Evolutionary conservation across 176 grass and related monocot species (phyloP), one percentile per base, ranked within the genome.

Genomic region (Eleusine coracana): DNA sequence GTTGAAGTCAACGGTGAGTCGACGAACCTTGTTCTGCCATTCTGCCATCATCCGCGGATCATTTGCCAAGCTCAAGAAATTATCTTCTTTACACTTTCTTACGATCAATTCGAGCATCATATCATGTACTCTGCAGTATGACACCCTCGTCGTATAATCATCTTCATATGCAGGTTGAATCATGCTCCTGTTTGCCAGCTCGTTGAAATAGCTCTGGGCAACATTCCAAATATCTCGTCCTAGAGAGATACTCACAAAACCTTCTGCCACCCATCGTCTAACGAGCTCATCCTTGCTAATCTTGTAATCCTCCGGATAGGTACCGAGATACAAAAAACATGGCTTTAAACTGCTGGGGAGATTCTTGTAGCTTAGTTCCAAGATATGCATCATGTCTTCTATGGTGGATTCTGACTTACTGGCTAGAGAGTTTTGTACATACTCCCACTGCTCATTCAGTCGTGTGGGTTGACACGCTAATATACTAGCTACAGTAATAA

Each of bases 241-340:
- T 17, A 6, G 2, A 1, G 46, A 51, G 9, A 3, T 61, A 74
- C 58, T 54, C 25, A 90, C 71, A 40, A 90, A 86, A 34, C 79
- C 84, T 87, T 86, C 88, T 23, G 84, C 85, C 0, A 90, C 77
- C 84, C 80, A 91, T 41, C 72, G 16, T 39, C 73, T 62, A 31
- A 84, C 77, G 3, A 91, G 52, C 15, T 75, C 79, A 36, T 13
- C 50, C 8, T 17, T 42, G 0, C 23, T 36, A 23, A 91, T 68
- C 4, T 10, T 0, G 16, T 63, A 50, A 51, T 75, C 70, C 27
- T 75, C 81, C 2, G 84, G 89, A 2, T 87, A 90, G 21, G 68
- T 36, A 49, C 75, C 82, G 0, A 84, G 66, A 52, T 84, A 87
- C 2, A 91, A 36, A 38, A 91, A 84, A 21, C 89, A 91, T 68